Conservation (phyloP, 345 rosid species). For the Isatis tinctoria region DNA sequence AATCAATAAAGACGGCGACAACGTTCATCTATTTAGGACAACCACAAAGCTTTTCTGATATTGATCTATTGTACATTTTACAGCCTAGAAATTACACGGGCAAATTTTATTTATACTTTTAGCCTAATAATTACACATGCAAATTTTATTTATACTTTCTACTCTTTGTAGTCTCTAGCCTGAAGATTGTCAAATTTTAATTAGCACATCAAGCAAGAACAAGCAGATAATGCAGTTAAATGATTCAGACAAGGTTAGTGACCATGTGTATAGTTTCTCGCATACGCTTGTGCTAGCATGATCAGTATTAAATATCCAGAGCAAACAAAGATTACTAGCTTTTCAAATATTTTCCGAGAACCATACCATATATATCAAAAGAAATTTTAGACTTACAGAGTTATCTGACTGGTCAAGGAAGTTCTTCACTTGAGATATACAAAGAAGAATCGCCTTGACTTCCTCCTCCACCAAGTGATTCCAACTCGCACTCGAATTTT, state of each 20-base stretch:
- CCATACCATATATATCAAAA: not conserved
- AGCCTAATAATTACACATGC: not conserved
- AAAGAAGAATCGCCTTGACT: constrained; percentile 67
- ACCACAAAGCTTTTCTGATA: not conserved
- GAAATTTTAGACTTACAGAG: constrained; percentile 49
- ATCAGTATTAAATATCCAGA: constrained; percentile 15
- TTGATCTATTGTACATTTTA: not conserved
- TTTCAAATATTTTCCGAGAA: constrained; percentile 3
- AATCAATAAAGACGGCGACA: not conserved
- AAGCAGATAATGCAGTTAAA: constrained; percentile 10
- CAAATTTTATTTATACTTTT: not conserved
- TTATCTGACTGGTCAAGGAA: constrained; percentile 50
- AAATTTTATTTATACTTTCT: not conserved
- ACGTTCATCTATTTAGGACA: not conserved
- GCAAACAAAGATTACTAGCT: constrained; percentile 4
- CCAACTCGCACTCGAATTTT: constrained; percentile 47
- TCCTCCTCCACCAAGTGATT: constrained; percentile 66
- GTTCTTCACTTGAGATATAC: constrained; percentile 55
- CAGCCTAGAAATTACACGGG: not conserved
- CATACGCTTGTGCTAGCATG: constrained; percentile 2
- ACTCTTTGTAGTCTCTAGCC: not conserved
- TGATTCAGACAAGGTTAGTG: not conserved
- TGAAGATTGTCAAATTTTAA: not conserved
- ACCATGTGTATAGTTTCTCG: not conserved
- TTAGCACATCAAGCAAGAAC: constrained; percentile 18